Conservation (phyloP, 2,329 filamentous ascomycete genomes). For the Aspergillus sp. region DNA sequence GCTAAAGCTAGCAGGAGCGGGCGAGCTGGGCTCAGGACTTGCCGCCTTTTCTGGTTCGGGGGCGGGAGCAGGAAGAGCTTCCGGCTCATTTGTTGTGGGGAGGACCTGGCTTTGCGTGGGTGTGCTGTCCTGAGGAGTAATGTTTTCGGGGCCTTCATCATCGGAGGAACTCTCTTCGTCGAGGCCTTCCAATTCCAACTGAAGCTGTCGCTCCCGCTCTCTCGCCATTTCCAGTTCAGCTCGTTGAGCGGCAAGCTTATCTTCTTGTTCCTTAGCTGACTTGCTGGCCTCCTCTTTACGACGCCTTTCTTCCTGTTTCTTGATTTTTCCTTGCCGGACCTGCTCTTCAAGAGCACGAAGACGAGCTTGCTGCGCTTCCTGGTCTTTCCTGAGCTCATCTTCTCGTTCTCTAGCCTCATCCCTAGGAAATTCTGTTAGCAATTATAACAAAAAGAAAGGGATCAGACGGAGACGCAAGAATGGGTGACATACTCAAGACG, state of each 20-base stretch:
- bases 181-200: slow-evolving; percentile 76
- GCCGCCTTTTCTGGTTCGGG: slow-evolving; percentile 49
- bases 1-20: slow-evolving; percentile 50
- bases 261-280: slow-evolving; percentile 83
- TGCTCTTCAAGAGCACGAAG: slow-evolving; percentile 89
- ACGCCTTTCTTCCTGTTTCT: slow-evolving; percentile 94
- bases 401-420: slow-evolving; percentile 70
- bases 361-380: slow-evolving; percentile 74
- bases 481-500: slow-evolving; percentile 71
- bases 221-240: slow-evolving; percentile 89
- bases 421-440: slow-evolving; percentile 43
- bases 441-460: slow-evolving; percentile 8
- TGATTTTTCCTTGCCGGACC: slow-evolving; percentile 86
- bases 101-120: slow-evolving; percentile 55
- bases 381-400: slow-evolving; percentile 73
- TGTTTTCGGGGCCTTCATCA: slow-evolving; percentile 71
- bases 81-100: slow-evolving; percentile 23
- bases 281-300: slow-evolving; percentile 82
- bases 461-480: not conserved
- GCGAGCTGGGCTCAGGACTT: slow-evolving; percentile 43
- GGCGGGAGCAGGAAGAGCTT: slow-evolving; percentile 14
- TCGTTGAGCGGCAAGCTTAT: slow-evolving; percentile 74
- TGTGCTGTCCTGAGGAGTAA: slow-evolving; percentile 58
- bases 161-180: slow-evolving; percentile 74
- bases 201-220: slow-evolving; percentile 83